Percentiles rank a stretch among this genome's conserved stretches.
Conservation (phyloP, 345 rosid genomes). For the Pistacia atlantica region DNA sequence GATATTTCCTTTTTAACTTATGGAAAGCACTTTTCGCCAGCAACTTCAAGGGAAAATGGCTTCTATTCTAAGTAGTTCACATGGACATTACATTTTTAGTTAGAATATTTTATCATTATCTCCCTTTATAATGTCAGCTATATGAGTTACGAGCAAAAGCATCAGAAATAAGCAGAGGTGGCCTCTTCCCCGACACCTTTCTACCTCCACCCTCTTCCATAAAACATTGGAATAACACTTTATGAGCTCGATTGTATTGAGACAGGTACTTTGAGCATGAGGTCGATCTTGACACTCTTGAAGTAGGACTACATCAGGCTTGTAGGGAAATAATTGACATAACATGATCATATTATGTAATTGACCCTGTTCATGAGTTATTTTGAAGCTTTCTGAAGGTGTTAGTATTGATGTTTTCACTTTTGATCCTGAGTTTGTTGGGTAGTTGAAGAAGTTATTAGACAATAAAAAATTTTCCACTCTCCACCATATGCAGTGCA, state of each 20-base stretch:
- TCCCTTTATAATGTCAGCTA: too few relatives aligned
- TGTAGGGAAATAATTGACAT: too few relatives aligned
- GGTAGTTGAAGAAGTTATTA: neutral
- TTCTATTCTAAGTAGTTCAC: neutral
- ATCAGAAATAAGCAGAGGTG: too few relatives aligned
- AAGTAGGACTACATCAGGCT: too few relatives aligned
- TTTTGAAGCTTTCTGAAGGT: neutral
- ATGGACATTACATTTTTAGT: neutral
- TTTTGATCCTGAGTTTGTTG: neutral
- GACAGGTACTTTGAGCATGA: too few relatives aligned
- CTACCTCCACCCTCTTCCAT: neutral
- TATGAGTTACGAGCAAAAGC: too few relatives aligned
- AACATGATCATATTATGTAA: neutral
- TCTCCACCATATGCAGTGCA: neutral
- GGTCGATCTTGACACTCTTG: too few relatives aligned
- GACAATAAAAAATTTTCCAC: neutral
- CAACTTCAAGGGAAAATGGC: conserved; percentile 10
- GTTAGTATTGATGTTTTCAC: neutral
- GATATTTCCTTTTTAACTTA: neutral
- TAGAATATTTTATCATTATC: neutral
- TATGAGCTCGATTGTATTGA: too few relatives aligned
- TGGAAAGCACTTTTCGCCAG: neutral
- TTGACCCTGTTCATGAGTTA: neutral
- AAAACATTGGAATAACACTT: neutral
- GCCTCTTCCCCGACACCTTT: too few relatives aligned